Percentiles rank a stretch among this genome's conserved stretches.
These are phyloP conservation scores for Hypoxylon sp. DNA, from an alignment of 2,329 filamentous ascomycete genomes.

Conservation along the genomic window DNA sequence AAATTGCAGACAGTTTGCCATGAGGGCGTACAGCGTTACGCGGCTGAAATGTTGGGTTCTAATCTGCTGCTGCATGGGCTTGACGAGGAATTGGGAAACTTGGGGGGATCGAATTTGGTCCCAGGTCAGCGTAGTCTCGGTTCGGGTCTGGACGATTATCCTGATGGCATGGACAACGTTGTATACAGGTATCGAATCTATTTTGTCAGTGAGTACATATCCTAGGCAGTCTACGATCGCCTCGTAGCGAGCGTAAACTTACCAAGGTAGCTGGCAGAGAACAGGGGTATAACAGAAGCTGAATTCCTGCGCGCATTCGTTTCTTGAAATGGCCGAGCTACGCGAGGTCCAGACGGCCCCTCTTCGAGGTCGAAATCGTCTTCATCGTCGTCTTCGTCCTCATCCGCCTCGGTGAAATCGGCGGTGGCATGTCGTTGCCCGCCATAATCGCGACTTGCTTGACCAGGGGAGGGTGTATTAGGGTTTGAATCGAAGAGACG, in stretches of 20 bases:
- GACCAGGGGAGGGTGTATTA: constrained; percentile 51
- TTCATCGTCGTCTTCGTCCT: constrained; percentile 59
- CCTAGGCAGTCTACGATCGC: background rate
- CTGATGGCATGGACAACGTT: constrained; percentile 91
- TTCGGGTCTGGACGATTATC: constrained; percentile 84
- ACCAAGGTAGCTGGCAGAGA: constrained; percentile 85
- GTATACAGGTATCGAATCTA: constrained; percentile 90
- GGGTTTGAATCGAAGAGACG: constrained; percentile 47
- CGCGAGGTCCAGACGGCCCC: constrained; percentile 38
- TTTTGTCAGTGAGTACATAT: constrained; percentile 12
- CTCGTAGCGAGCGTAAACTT: constrained; percentile 45
- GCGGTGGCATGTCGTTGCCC: constrained; percentile 70
- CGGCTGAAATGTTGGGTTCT: constrained; percentile 85
- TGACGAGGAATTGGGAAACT: constrained; percentile 94
- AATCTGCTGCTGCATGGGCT: constrained; percentile 94
- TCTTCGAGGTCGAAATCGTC: constrained; percentile 52
- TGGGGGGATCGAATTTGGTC: constrained; percentile 96
- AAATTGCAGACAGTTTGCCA: constrained; percentile 96
- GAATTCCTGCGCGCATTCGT: constrained; percentile 55
- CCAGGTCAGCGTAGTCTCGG: constrained; percentile 94
- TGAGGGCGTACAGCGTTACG: constrained; percentile 88
- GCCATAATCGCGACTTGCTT: constrained; percentile 55
- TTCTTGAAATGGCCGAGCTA: constrained; percentile 57
- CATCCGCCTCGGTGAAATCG: constrained; percentile 76
- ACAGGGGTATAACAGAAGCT: constrained; percentile 75